Evolutionary conservation across 2,329 filamentous ascomycete species (phyloP).

Genomic region (Mariannaea sp.): DNA sequence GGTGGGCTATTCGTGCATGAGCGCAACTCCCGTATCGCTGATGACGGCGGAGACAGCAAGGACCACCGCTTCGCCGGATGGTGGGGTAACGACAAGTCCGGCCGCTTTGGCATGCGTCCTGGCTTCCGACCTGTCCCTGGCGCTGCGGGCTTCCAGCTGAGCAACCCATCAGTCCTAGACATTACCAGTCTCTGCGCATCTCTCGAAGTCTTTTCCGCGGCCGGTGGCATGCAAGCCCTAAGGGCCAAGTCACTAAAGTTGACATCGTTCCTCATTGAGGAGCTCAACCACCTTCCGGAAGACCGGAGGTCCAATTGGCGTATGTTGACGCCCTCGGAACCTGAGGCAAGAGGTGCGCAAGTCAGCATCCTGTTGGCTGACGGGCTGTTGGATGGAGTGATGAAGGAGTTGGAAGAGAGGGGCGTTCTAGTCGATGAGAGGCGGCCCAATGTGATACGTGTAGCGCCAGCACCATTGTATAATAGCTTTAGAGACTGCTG

Average conservation of each 20-base stretch:
- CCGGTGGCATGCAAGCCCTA: slow-evolving; percentile 64
- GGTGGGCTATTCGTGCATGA: slow-evolving; percentile 79
- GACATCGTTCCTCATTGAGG: slow-evolving; percentile 72
- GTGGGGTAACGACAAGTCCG: slow-evolving; percentile 77
- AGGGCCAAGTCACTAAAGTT: slow-evolving; percentile 61
- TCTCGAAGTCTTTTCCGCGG: slow-evolving; percentile 59
- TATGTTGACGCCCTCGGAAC: slow-evolving; percentile 69
- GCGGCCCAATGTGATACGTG: slow-evolving; percentile 77
- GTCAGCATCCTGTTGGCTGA: slow-evolving; percentile 70
- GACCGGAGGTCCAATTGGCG: slow-evolving; percentile 47
- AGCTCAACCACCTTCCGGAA: slow-evolving; percentile 50
- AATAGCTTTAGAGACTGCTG: slow-evolving; percentile 70
- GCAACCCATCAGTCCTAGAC: slow-evolving; percentile 75
- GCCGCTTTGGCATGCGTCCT: slow-evolving; percentile 78
- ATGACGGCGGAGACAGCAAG: slow-evolving; percentile 49
- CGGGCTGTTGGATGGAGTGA: slow-evolving; percentile 69
- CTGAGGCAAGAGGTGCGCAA: slow-evolving; percentile 72
- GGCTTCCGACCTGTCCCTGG: slow-evolving; percentile 74
- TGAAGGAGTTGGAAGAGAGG: slow-evolving; percentile 62
- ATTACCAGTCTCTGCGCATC: slow-evolving; percentile 71
- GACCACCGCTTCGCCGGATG: slow-evolving; percentile 72
- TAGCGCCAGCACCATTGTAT: slow-evolving; percentile 80
- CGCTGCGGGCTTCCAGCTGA: slow-evolving; percentile 77
- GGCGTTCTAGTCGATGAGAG: slow-evolving; percentile 80
- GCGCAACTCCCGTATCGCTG: slow-evolving; percentile 64